Evolutionary conservation across 1,284 basidiomycete species (phyloP).

Genomic region (Phellopilus nigrolimitatus): DNA sequence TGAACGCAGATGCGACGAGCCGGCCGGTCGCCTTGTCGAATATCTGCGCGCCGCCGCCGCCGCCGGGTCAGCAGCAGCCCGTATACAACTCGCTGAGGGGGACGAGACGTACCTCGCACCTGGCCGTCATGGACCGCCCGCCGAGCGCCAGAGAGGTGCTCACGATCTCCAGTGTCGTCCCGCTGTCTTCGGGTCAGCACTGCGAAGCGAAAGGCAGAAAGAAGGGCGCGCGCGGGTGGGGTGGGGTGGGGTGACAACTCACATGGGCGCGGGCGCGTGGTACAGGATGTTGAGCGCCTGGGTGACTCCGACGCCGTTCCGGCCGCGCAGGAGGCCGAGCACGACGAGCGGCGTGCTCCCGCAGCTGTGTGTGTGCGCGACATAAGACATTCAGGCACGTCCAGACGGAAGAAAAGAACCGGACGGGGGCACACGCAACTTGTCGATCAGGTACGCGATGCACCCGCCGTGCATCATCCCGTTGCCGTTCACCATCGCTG

Average conservation of each 20-base stretch:
- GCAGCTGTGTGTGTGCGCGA: conserved; percentile 37
- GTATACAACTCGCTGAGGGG: background rate
- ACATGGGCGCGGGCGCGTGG: conserved; percentile 61
- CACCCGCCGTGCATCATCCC: conserved; percentile 70
- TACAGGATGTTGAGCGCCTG: conserved; percentile 63
- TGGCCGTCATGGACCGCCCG: conserved; percentile 60
- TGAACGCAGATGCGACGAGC: conserved; percentile 54
- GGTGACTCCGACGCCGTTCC: conserved; percentile 70
- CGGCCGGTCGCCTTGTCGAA: conserved; percentile 50
- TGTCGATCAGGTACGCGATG: conserved; percentile 66
- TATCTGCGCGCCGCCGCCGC: conserved; percentile 40
- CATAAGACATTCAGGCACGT: background rate
- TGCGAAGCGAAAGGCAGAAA: too few species aligned
- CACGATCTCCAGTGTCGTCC: conserved; percentile 49
- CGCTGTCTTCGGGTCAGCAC: conserved; percentile 35
- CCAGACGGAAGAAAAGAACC: background rate
- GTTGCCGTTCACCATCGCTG: conserved; percentile 69
- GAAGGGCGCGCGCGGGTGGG: too few species aligned
- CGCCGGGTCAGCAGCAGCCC: conserved; percentile 18
- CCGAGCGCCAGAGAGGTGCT: conserved; percentile 62
- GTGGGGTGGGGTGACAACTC: conserved; percentile 31
- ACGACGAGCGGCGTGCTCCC: conserved; percentile 61
- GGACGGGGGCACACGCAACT: conserved; percentile 35
- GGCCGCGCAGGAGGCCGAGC: conserved; percentile 49
- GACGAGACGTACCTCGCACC: conserved; percentile 51